Evolutionary conservation across 371 early-diverging fungal species (phyloP), one percentile per base, ranked within the genome.

Genomic region (Capillidium heterosporum): DNA sequence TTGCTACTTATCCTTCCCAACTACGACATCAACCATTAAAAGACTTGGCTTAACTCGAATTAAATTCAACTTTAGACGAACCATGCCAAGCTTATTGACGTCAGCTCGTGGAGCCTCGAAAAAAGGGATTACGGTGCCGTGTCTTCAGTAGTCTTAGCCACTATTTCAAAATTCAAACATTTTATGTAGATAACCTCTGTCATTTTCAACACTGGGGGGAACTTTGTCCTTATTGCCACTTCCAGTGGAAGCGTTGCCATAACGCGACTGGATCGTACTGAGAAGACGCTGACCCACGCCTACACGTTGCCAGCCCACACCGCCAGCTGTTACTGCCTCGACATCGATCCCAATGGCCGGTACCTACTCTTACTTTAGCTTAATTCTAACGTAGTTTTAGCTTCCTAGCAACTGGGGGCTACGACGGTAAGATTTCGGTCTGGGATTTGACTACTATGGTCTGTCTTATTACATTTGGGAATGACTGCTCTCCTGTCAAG

Each of bases 241-340:
- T 86, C 87, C 5, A 76, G 78, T 53, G 87, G 89, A 31, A 77
- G 76, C 0, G 71, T 87, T 48, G 75, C 77, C 51, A 71, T 85
- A 0, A 69, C 85, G 39, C 77, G 79, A 32, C 85, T 76, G 58
- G 77, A 76, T 2, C 67, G 72, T 0, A n/a, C n/a, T n/a, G n/a
- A n/a, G n/a, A n/a, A n/a, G n/a, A n/a, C n/a, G n/a, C 67, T 79
- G 59, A 67, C 77, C 21, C 74, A 65, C n/a, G 52, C 80, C 0
- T 65, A 78, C 40, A 71, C 73, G 4, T 54, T 88, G 11, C 65
- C 71, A 17, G 87, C 83, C 2, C 88, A 90, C 61, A 87, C 87
- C 0, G 81, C 87, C 27, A 86, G 82, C 52, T 83, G 85, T 57
- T 86, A 85, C 58, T 87, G 87, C 61, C 69, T 90, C 0, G 86